Evolutionary conservation across 345 rosid genomes (phyloP).

Genomic region (Fremontodendron californicum): DNA sequence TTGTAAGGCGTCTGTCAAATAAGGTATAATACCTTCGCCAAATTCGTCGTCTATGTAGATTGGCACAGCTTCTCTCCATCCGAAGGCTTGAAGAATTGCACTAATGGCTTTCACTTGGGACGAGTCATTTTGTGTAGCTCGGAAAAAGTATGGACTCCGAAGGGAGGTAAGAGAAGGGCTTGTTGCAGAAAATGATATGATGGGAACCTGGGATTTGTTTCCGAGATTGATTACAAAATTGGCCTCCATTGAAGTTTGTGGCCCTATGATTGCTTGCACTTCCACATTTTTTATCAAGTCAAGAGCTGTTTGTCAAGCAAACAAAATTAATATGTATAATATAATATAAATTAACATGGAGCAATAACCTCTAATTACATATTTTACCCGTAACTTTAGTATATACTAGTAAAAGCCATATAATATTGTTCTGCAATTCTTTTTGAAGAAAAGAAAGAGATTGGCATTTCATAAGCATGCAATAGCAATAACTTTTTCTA

Average conservation of each 20-base stretch:
- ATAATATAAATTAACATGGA: too few species aligned
- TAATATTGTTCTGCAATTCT: too few species aligned
- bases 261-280: slow-evolving; percentile 57
- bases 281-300: slow-evolving; percentile 41
- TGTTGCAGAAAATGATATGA: slow-evolving; percentile 44
- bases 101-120: slow-evolving; percentile 42
- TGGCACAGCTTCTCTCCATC: slow-evolving; percentile 53
- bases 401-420: too few species aligned
- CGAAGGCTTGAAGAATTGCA: slow-evolving; percentile 35
- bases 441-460: too few species aligned
- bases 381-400: too few species aligned
- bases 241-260: slow-evolving; percentile 37
- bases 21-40: slow-evolving; percentile 49
- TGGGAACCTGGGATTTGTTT: slow-evolving; percentile 39
- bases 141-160: slow-evolving; percentile 45
- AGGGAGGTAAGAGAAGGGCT: slow-evolving; percentile 39
- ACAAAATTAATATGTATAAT: too few species aligned
- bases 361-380: too few species aligned
- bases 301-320: slow-evolving; percentile 32
- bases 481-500: too few species aligned
- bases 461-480: too few species aligned
- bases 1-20: slow-evolving; percentile 40
- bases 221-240: slow-evolving; percentile 41
- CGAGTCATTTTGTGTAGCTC: slow-evolving; percentile 35
- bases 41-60: slow-evolving; percentile 41